Percentiles rank a stretch among this genome's conserved stretches.
phyloP scores from a whole-genome alignment of 2,329 filamentous ascomycete species.

The Colletotrichum graminicola region DNA sequence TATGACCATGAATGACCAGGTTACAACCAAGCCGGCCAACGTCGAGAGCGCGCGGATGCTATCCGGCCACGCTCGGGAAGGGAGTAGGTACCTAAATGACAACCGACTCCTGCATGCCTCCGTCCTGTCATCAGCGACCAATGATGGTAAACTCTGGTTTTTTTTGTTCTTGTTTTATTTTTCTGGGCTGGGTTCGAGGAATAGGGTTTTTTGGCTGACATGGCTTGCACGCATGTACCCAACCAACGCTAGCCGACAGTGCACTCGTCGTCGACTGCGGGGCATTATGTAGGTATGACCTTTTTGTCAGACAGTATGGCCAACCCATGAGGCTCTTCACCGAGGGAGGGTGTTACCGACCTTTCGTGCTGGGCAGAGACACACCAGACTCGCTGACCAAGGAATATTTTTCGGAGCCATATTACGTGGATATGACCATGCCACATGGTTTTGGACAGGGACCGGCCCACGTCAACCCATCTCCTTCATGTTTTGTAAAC shows the following conservation, averaged over 20 bases:
- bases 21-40: constrained; percentile 18
- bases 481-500: constrained; percentile 22
- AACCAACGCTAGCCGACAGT: background rate
- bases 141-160: constrained; percentile 16
- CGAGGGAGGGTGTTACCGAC: constrained; percentile 4
- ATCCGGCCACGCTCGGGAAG: constrained; percentile 23
- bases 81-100: background rate
- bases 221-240: background rate
- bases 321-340: constrained; percentile 3
- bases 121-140: background rate
- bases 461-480: constrained; percentile 20
- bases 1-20: constrained; percentile 23
- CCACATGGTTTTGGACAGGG: constrained; percentile 41
- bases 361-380: background rate
- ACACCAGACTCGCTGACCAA: constrained; percentile 22
- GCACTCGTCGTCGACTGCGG: background rate
- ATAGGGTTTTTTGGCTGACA: background rate
- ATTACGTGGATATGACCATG: constrained; percentile 24
- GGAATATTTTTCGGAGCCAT: constrained; percentile 5
- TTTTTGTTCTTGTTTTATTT: too few species aligned
- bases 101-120: constrained; percentile 8
- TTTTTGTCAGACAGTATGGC: background rate
- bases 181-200: background rate
- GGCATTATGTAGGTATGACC: background rate
- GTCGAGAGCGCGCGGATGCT: constrained; percentile 33